phyloP scores from a whole-genome alignment of 306 rosid genomes.

The Cucumis hystrix region DNA sequence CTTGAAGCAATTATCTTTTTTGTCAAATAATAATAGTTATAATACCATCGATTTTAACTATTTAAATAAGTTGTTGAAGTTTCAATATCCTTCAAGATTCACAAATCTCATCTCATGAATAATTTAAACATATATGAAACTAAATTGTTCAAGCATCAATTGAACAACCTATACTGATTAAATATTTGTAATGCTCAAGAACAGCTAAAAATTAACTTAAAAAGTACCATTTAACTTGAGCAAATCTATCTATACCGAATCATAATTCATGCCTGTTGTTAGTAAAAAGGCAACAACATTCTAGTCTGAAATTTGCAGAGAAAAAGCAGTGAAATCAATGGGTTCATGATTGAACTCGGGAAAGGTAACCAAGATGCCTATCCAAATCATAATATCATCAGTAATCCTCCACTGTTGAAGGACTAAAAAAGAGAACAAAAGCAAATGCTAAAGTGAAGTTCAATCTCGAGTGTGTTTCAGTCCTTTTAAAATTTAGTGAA shows the following conservation, averaged over 20 bases:
- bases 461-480: neutral
- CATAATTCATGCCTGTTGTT: neutral
- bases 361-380: neutral
- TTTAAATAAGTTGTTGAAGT: no score
- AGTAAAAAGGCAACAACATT: neutral
- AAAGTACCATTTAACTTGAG: neutral
- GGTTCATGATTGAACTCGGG: constrained; percentile 8
- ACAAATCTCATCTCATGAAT: no score
- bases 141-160: neutral
- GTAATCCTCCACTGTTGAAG: neutral
- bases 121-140: no score
- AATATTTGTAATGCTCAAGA: no score
- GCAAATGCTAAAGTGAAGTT: neutral
- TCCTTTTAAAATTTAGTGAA: neutral
- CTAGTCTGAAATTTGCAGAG: neutral
- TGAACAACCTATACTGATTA: no score
- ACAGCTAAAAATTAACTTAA: no score
- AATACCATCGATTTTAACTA: no score
- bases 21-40: no score
- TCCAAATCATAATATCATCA: neutral
- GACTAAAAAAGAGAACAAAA: neutral
- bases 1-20: no score
- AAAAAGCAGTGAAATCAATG: constrained; percentile 2
- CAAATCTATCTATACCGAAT: neutral
- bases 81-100: neutral